Evolutionary conservation across 164 flowering plant genomes (phyloP), one percentile per base, ranked within the genome.

Genomic region (Cinnamomum chago): DNA sequence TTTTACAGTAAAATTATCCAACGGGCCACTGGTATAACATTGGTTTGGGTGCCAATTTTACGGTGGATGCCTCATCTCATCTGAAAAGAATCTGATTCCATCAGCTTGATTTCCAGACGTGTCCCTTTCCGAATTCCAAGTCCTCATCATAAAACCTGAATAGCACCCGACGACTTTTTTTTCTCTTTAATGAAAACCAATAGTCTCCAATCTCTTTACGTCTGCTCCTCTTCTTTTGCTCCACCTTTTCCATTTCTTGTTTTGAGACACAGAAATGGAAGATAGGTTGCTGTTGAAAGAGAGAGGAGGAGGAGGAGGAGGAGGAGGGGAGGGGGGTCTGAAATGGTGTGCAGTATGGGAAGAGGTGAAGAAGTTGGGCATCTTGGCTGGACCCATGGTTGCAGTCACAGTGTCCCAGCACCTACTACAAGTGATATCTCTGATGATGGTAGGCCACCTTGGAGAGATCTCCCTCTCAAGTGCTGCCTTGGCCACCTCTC

Each of bases 371-470:
- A 79, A 47, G 77, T 51, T 81, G 27, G 79, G 81, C n/a, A 52
- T 24, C 20, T 22, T 87, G 40, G 86, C 88, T 3, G 86, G 81
- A 50, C 90, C 90, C 0, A 83, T 85, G 87, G 82, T 84, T 11
- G 81, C 76, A 1, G 86, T 84, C 13, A 72, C 68, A 10, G 25
- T 83, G 5, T 78, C 82, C 35, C 86, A 81, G 70, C 82, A 72
- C 67, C 69, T 81, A 20, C 25, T 82, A 62, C 84, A 82, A 40
- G 79, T 84, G 22, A 74, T 85, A 1, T 85, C 88, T 0, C 68
- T 81, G 52, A 88, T 86, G 87, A 83, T 88, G 84, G 89, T 88
- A 18, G 91, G 91, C 20, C 91, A 88, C 70, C 81, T 86, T 2
- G 85, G 89, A 35, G 83, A 84, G 77, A 87, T 86, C 17, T 50